Evolutionary conservation across 106 monocot species (phyloP).

Genomic region (Dendrobium nobile): DNA sequence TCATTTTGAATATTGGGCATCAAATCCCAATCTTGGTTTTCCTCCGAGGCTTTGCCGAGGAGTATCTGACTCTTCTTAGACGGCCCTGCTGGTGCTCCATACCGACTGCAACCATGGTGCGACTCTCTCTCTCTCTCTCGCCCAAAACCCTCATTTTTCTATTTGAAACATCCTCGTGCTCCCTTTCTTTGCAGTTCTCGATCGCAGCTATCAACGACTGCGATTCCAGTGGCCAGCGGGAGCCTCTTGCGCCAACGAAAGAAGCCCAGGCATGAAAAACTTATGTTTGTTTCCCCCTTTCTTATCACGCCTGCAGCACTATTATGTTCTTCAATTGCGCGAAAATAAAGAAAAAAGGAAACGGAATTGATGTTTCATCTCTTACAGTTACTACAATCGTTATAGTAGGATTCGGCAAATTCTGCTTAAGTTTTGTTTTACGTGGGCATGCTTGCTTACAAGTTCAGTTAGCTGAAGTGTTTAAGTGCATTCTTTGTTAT

Average conservation of each 20-base stretch:
- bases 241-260: conserved; percentile 90
- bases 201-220: conserved; percentile 94
- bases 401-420: too few species aligned
- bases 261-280: conserved; percentile 60
- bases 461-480: background rate
- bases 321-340: background rate
- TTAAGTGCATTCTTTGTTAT: background rate
- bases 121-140: background rate
- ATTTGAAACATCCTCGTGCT: background rate
- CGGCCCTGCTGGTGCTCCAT: background rate
- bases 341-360: too few species aligned
- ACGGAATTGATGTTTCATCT: too few species aligned
- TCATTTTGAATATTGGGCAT: background rate
- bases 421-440: background rate
- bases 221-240: conserved; percentile 61
- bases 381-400: background rate
- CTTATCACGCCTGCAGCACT: background rate
- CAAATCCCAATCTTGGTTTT: background rate
- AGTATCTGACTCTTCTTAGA: background rate
- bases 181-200: conserved; percentile 53
- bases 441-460: background rate
- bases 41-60: background rate
- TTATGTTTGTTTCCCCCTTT: background rate
- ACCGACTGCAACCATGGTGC: conserved; percentile 9
- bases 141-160: background rate